Evolutionary conservation across 176 grass and related monocot genomes (phyloP).

Genomic region (Bothriochloa decipiens): DNA sequence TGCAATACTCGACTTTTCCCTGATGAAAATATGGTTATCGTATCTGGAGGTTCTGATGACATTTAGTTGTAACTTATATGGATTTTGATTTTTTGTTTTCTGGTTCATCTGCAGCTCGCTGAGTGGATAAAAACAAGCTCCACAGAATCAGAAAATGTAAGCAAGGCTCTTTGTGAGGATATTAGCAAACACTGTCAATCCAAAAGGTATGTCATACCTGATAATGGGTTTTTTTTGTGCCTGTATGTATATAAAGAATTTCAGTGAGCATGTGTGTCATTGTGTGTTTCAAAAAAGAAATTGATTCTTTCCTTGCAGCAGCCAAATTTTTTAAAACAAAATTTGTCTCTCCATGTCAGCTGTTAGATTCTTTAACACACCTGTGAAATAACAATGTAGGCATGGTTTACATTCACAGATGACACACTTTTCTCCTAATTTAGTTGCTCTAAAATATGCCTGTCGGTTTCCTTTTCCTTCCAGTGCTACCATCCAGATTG

Average conservation of each 20-base stretch:
- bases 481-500: slow-evolving; percentile 25
- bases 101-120: slow-evolving; percentile 58
- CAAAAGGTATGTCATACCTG: slow-evolving; percentile 45
- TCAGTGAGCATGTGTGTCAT: neutral
- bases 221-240: neutral
- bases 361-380: neutral
- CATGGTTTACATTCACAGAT: neutral
- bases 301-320: neutral
- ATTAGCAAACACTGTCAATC: slow-evolving; percentile 77
- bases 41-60: neutral
- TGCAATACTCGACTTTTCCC: too few species aligned
- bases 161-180: slow-evolving; percentile 76
- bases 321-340: neutral
- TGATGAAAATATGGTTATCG: neutral
- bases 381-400: neutral
- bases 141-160: slow-evolving; percentile 52
- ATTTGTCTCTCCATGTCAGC: neutral
- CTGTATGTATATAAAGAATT: neutral
- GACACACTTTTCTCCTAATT: neutral
- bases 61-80: neutral
- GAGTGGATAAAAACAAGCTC: slow-evolving; percentile 84
- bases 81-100: neutral
- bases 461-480: neutral
- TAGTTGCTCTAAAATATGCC: neutral
- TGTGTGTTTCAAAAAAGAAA: neutral